Percentiles rank a stretch among this genome's conserved stretches.
phyloP scores from a whole-genome alignment of 441 rosid genomes.

The Populus hybrid region DNA sequence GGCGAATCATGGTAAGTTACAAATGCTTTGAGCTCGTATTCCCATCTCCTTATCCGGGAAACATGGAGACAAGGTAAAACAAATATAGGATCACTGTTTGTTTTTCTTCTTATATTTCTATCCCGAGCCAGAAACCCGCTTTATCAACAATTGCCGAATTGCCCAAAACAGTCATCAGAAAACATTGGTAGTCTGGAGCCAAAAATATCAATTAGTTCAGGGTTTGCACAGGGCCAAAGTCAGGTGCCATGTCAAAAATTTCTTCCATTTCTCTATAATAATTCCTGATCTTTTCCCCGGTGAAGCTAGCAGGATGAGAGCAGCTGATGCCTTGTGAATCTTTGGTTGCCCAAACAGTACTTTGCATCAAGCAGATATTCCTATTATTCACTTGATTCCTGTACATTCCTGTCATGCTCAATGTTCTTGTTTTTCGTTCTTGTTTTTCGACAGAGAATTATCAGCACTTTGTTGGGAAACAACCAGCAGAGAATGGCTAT shows the following conservation, averaged over 20 bases:
- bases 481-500: conserved; percentile 38
- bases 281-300: conserved; percentile 7
- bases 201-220: background rate
- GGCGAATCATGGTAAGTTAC: background rate
- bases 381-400: conserved; percentile 19
- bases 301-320: conserved; percentile 4
- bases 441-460: conserved; percentile 22
- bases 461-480: conserved; percentile 33
- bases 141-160: background rate
- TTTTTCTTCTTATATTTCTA: background rate
- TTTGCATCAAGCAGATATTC: background rate
- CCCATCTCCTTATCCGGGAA: background rate
- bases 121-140: background rate
- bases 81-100: background rate
- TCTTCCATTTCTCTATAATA: background rate
- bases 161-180: background rate
- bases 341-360: conserved; percentile 17
- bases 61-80: background rate
- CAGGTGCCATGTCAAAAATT: conserved; percentile 2
- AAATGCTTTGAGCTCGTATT: background rate
- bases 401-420: conserved; percentile 18
- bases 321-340: background rate
- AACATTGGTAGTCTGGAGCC: background rate
- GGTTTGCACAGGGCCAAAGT: conserved; percentile 2
- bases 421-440: conserved; percentile 17